Evolutionary conservation across 257 asterid genomes (phyloP).

Genomic region (Solanum ossicruentum): DNA sequence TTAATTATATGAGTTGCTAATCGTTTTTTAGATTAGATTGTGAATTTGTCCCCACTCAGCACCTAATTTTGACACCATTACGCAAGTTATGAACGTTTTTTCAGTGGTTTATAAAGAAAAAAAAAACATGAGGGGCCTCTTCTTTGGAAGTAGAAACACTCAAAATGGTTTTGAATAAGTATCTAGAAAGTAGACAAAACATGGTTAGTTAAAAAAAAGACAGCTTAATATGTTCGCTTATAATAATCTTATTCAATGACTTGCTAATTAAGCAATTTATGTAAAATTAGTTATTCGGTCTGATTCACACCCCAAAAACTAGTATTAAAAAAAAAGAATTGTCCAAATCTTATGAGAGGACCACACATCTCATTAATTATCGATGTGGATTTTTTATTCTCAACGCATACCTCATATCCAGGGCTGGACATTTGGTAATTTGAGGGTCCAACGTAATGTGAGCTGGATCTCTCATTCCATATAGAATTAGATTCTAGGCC

Average conservation of each 20-base stretch:
- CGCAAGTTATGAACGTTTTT: background rate
- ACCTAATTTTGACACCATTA: background rate
- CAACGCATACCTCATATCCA: too few species aligned
- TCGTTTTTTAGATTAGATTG: background rate
- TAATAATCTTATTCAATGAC: background rate
- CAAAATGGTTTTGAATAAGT: background rate
- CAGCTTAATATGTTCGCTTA: background rate
- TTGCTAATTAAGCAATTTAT: too few species aligned
- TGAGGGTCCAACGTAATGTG: background rate
- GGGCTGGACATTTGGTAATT: too few species aligned
- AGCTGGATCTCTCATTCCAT: too few species aligned
- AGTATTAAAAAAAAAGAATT: too few species aligned
- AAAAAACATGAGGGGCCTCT: background rate
- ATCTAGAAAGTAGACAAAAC: background rate
- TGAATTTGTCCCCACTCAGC: background rate
- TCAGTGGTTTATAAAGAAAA: background rate
- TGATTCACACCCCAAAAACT: too few species aligned
- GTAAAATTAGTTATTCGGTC: too few species aligned
- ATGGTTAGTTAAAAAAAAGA: background rate
- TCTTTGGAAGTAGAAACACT: background rate
- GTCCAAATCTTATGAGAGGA: too few species aligned
- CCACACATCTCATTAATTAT: too few species aligned
- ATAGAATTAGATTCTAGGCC: too few species aligned
- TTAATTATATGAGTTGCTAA: background rate
- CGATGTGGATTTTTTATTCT: too few species aligned